Percentiles rank a stretch among this genome's conserved stretches.
These are phyloP conservation scores for Eimeria maxima DNA, from an alignment of 169 alveolate species.

Conservation along the genomic window DNA sequence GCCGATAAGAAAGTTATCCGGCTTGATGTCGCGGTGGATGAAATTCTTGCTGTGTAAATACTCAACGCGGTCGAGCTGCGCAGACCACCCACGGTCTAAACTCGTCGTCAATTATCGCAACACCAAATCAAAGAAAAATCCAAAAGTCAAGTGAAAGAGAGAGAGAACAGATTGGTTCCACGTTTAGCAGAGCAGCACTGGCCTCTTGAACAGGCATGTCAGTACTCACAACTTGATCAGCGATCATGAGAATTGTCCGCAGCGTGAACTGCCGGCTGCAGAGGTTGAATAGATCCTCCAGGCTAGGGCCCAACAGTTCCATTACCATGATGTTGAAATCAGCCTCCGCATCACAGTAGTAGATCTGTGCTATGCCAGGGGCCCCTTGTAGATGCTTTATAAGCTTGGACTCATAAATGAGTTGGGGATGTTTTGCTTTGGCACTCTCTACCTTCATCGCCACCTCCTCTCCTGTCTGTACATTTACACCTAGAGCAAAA, in stretches of 20 bases:
- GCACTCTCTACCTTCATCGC: conserved; percentile 86
- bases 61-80: conserved; percentile 94
- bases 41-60: conserved; percentile 95
- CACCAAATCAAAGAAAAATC: neutral
- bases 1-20: conserved; percentile 90
- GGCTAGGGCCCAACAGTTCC: conserved; percentile 92
- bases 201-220: neutral
- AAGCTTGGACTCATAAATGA: conserved; percentile 87
- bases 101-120: neutral
- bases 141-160: neutral
- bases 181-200: neutral
- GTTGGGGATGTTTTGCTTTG: conserved; percentile 90
- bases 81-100: conserved; percentile 10
- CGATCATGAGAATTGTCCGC: conserved; percentile 97
- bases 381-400: conserved; percentile 85
- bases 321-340: conserved; percentile 90
- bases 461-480: conserved; percentile 87
- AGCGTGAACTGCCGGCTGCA: conserved; percentile 97
- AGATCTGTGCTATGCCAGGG: conserved; percentile 80
- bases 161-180: neutral
- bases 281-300: conserved; percentile 91
- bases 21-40: conserved; percentile 97
- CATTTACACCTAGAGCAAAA: conserved; percentile 64
- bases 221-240: conserved; percentile 96
- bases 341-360: conserved; percentile 86